Percentiles rank a stretch among this genome's conserved stretches.
Evolutionary conservation across 331 rosid species (phyloP).

Genomic region (Quercus lobata): DNA sequence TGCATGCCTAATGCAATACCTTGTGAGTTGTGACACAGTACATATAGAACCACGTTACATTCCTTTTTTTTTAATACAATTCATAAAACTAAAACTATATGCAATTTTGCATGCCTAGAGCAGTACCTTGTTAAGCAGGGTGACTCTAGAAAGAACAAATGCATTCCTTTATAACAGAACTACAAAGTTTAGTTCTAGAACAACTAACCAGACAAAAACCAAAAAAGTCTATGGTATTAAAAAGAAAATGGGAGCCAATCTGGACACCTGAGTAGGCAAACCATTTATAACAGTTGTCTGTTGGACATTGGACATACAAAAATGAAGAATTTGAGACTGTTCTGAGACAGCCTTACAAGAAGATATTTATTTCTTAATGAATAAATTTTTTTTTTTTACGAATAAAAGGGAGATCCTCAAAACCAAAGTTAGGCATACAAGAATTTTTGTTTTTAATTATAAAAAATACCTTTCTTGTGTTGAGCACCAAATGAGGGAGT

Average conservation of each 20-base stretch:
- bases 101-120: not conserved
- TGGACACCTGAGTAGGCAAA: not conserved
- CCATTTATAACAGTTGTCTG: not conserved
- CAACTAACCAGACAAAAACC: not conserved
- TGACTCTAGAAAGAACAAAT: constrained; percentile 25
- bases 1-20: constrained; percentile 24
- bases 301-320: not conserved
- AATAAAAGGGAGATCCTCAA: not conserved
- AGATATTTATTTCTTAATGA: not conserved
- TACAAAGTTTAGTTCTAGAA: not conserved
- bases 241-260: not conserved
- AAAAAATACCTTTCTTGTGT: constrained; percentile 35
- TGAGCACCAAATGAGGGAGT: constrained; percentile 15
- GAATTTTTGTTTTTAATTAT: no score
- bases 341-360: not conserved
- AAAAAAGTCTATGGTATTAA: not conserved
- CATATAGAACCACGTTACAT: no score
- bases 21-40: constrained; percentile 13
- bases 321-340: not conserved
- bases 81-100: not conserved
- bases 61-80: not conserved
- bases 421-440: no score
- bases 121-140: constrained; percentile 45
- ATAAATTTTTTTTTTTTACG: not conserved
- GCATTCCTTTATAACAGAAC: not conserved